Evolutionary conservation across 2,329 filamentous ascomycete species (phyloP).

Genomic region (Hypoxylon sp.): DNA sequence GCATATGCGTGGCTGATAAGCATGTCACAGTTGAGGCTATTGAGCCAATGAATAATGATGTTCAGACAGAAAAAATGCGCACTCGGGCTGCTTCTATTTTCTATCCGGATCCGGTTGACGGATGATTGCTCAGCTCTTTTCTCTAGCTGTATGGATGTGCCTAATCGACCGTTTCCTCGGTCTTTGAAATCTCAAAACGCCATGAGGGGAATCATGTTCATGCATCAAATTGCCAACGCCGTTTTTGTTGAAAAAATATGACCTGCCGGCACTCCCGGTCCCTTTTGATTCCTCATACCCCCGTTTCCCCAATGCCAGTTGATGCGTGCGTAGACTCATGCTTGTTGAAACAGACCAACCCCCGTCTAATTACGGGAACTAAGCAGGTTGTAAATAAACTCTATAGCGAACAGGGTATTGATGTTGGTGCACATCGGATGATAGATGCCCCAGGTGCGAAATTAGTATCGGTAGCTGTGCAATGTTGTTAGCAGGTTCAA

Average conservation of each 20-base stretch:
- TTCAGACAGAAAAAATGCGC: slow-evolving; percentile 35
- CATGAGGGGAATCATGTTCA: slow-evolving; percentile 59
- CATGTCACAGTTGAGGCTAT: neutral
- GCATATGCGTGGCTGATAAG: neutral
- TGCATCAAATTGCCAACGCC: slow-evolving; percentile 57
- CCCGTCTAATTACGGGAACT: slow-evolving; percentile 28
- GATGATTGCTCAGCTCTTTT: slow-evolving; percentile 46
- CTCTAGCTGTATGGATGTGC: slow-evolving; percentile 48
- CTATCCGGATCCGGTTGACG: slow-evolving; percentile 55
- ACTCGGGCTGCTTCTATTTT: slow-evolving; percentile 45
- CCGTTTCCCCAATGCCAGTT: slow-evolving; percentile 50
- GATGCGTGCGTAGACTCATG: slow-evolving; percentile 54
- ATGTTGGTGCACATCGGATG: slow-evolving; percentile 37
- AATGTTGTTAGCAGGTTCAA: slow-evolving; percentile 50
- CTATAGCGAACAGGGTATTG: slow-evolving; percentile 25
- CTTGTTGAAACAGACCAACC: slow-evolving; percentile 52
- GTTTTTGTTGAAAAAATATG: slow-evolving; percentile 57
- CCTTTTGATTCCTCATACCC: slow-evolving; percentile 52
- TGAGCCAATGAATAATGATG: neutral
- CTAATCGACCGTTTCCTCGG: slow-evolving; percentile 44
- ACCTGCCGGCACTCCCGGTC: slow-evolving; percentile 52
- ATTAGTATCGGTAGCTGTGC: slow-evolving; percentile 77
- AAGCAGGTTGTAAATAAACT: slow-evolving; percentile 26
- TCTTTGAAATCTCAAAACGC: slow-evolving; percentile 53
- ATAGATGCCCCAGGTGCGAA: slow-evolving; percentile 50